These are phyloP conservation scores for Acanthamoeba healyi DNA, from an alignment of 208 protist genomes.

Conservation along the genomic window DNA sequence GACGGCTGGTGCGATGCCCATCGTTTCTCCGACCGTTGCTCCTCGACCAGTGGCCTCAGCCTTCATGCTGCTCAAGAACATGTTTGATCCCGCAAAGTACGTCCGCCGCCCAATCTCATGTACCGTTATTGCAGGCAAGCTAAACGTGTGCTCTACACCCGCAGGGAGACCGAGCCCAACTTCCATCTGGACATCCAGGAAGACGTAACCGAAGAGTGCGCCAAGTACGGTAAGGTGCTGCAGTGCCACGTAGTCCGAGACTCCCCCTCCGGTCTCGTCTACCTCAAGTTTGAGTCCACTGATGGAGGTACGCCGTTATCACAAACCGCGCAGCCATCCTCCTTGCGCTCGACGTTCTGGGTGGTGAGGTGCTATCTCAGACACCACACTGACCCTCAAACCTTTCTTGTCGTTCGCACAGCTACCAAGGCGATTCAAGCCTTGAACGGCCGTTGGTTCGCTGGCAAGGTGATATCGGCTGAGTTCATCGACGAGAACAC, in stretches of 20 bases:
- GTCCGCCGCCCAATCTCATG: neutral
- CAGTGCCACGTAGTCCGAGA: constrained; percentile 70
- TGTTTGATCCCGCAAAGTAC: constrained; percentile 84
- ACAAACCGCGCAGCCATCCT: neutral
- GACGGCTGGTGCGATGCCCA: neutral
- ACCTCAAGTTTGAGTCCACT: constrained; percentile 74
- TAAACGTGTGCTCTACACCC: neutral
- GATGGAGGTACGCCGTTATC: constrained; percentile 14
- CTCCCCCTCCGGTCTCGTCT: constrained; percentile 78
- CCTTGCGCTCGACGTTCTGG: too few relatives aligned
- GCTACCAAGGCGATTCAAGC: constrained; percentile 29
- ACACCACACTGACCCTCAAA: too few relatives aligned
- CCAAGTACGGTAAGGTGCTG: constrained; percentile 77
- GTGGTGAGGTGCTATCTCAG: too few relatives aligned
- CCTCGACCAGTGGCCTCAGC: neutral
- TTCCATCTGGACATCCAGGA: constrained; percentile 84
- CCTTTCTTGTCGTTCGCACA: too few relatives aligned
- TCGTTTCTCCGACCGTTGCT: constrained; percentile 2
- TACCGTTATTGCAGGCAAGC: neutral
- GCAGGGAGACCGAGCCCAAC: constrained; percentile 77
- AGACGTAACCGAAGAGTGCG: constrained; percentile 84
- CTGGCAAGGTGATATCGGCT: constrained; percentile 71
- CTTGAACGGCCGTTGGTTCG: constrained; percentile 75
- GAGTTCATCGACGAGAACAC: constrained; percentile 68
- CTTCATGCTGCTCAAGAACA: constrained; percentile 83